phyloP scores from a whole-genome alignment of 2,329 filamentous ascomycete genomes.

The Xylaria polymorpha region DNA sequence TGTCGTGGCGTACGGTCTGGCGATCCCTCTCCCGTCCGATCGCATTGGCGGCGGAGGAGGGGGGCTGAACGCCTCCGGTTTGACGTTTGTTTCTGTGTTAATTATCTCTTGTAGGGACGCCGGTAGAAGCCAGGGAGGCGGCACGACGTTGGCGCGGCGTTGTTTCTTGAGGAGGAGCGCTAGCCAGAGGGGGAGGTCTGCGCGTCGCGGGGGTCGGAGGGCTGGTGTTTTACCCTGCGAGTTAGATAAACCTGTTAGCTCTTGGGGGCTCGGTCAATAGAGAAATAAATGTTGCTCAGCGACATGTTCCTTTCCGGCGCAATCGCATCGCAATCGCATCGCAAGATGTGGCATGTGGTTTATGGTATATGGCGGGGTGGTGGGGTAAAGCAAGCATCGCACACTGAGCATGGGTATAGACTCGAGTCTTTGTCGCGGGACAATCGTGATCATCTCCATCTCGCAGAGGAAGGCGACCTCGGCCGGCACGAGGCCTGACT shows the following conservation, averaged over 20 bases:
- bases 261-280: not conserved
- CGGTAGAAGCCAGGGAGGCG: constrained; percentile 88
- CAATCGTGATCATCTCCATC: constrained; percentile 94
- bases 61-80: constrained; percentile 79
- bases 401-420: constrained; percentile 87
- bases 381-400: constrained; percentile 54
- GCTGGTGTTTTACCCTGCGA: constrained; percentile 75
- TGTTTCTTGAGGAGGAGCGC: constrained; percentile 95
- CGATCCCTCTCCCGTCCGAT: constrained; percentile 60
- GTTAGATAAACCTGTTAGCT: not conserved
- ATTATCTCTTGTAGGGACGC: constrained; percentile 81
- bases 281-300: not conserved
- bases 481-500: constrained; percentile 75
- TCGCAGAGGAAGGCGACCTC: constrained; percentile 96
- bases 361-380: constrained; percentile 34
- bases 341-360: not conserved
- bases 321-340: constrained; percentile 40
- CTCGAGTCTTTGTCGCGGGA: constrained; percentile 91
- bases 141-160: constrained; percentile 89
- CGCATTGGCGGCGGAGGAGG: constrained; percentile 74
- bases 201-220: constrained; percentile 83
- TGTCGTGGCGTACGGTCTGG: constrained; percentile 51
- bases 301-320: constrained; percentile 4
- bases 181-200: constrained; percentile 89
- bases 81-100: constrained; percentile 79